These are phyloP conservation scores for Fistulinella prunicolor DNA, from an alignment of 768 basidiomycete species.

Conservation along the genomic window DNA sequence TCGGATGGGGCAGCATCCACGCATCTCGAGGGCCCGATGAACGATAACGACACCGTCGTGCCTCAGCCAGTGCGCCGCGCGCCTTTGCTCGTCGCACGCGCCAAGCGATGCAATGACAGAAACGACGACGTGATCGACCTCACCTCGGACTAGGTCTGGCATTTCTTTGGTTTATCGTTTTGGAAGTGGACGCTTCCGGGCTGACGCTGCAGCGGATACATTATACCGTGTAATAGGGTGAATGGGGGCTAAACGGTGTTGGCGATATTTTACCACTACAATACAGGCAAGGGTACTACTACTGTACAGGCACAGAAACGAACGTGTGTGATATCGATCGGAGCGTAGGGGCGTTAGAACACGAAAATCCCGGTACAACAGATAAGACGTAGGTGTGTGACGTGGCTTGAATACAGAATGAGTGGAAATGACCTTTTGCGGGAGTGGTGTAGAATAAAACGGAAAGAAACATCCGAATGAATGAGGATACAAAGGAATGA, in stretches of 20 bases:
- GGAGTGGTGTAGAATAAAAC: conserved; percentile 3
- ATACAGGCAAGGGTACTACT: conserved; percentile 3
- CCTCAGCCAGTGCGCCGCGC: not conserved
- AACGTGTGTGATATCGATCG: not conserved
- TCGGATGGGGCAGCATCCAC: not conserved
- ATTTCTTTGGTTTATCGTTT: too few species aligned
- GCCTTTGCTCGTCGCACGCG: conserved; percentile 26
- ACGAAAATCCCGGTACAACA: conserved; percentile 10
- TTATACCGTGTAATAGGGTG: too few species aligned
- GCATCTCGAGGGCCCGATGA: not conserved
- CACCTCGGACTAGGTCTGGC: conserved; percentile 28
- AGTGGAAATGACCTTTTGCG: not conserved
- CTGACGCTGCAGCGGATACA: too few species aligned
- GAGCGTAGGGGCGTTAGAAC: not conserved
- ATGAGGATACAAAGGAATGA: too few species aligned
- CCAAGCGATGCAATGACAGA: conserved; percentile 7
- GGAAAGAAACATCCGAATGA: conserved; percentile 7
- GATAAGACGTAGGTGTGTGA: not conserved
- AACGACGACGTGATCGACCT: conserved; percentile 40
- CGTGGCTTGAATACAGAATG: conserved; percentile 17
- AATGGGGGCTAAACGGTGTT: too few species aligned
- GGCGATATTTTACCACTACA: not conserved
- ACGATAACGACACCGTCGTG: not conserved
- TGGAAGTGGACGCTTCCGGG: too few species aligned
- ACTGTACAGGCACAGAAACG: conserved; percentile 9